Conservation (phyloP, 2,329 filamentous ascomycete genomes). For the Aplosporella prunicola region DNA sequence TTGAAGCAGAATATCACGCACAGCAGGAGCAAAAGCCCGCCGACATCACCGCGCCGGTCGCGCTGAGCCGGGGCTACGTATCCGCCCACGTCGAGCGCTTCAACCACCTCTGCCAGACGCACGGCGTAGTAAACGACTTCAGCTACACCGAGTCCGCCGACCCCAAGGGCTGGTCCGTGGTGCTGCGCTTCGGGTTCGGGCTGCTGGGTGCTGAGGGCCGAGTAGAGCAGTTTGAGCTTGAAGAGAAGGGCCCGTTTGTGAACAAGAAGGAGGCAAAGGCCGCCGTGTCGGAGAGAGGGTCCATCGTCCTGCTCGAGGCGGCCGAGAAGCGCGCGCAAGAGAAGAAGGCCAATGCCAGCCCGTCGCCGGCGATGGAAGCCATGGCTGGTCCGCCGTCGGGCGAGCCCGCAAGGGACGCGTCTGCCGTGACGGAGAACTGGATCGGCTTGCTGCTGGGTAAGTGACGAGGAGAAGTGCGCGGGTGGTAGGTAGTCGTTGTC, state of each 20-base stretch:
- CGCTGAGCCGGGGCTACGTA: background rate
- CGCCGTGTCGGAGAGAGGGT: slow-evolving; percentile 24
- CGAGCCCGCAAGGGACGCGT: slow-evolving; percentile 13
- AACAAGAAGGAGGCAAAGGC: slow-evolving; percentile 38
- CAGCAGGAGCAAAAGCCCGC: background rate
- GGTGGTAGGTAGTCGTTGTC: background rate
- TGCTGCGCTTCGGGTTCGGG: slow-evolving; percentile 18
- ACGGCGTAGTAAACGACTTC: slow-evolving; percentile 2
- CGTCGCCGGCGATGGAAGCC: slow-evolving; percentile 3
- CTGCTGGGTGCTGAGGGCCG: slow-evolving; percentile 11
- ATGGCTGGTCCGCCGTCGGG: slow-evolving; percentile 11
- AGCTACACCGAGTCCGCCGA: background rate
- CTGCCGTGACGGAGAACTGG: slow-evolving; percentile 26
- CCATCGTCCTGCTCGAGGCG: slow-evolving; percentile 19
- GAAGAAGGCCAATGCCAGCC: slow-evolving; percentile 15
- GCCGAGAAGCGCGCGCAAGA: slow-evolving; percentile 14
- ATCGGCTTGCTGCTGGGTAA: slow-evolving; percentile 30
- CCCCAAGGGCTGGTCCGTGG: slow-evolving; percentile 17
- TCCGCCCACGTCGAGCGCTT: slow-evolving; percentile 9
- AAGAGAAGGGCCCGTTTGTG: slow-evolving; percentile 19
- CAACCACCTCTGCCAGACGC: slow-evolving; percentile 12
- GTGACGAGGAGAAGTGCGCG: background rate
- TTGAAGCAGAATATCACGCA: background rate
- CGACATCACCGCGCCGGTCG: background rate
- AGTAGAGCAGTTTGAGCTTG: slow-evolving; percentile 15